Percentiles rank a stretch among this genome's conserved stretches.
These are phyloP conservation scores for Russula griseocarnosa DNA, from an alignment of 768 basidiomycete genomes.

Conservation along the genomic window DNA sequence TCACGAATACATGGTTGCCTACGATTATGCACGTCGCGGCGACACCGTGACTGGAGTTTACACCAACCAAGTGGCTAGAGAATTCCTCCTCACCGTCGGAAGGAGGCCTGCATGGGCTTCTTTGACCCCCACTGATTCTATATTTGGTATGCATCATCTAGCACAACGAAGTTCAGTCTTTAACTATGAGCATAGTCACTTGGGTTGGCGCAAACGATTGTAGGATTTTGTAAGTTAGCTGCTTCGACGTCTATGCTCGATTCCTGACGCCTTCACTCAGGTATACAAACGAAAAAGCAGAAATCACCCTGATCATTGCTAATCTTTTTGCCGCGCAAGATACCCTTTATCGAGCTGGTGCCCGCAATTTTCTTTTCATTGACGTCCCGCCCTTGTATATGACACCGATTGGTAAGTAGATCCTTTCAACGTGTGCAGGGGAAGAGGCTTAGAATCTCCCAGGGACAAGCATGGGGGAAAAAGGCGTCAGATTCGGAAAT, in stretches of 20 bases:
- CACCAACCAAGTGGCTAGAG: constrained; percentile 15
- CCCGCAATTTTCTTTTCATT: constrained; percentile 51
- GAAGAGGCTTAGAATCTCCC: background rate
- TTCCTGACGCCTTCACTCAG: constrained; percentile 20
- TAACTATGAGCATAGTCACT: constrained; percentile 39
- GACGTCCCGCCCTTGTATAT: constrained; percentile 51
- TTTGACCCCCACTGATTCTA: constrained; percentile 43
- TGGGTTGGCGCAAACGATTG: constrained; percentile 63
- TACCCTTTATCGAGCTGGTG: constrained; percentile 44
- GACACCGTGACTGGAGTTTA: constrained; percentile 30
- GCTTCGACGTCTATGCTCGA: constrained; percentile 31
- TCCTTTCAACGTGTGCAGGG: background rate
- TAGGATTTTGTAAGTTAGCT: constrained; percentile 26
- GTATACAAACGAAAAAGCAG: constrained; percentile 14
- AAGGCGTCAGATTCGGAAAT: constrained; percentile 19
- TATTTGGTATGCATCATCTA: constrained; percentile 43
- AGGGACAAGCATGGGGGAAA: constrained; percentile 19
- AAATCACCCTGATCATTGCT: constrained; percentile 24
- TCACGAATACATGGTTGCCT: constrained; percentile 27
- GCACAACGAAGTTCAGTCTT: background rate
- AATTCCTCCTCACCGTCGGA: constrained; percentile 33
- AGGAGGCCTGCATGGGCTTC: constrained; percentile 38
- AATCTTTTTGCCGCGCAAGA: constrained; percentile 44
- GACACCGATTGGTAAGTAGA: constrained; percentile 38
- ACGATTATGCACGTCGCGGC: constrained; percentile 25